phyloP scores from a whole-genome alignment of 495 filamentous ascomycete species.

The Apodospora peruviana region DNA sequence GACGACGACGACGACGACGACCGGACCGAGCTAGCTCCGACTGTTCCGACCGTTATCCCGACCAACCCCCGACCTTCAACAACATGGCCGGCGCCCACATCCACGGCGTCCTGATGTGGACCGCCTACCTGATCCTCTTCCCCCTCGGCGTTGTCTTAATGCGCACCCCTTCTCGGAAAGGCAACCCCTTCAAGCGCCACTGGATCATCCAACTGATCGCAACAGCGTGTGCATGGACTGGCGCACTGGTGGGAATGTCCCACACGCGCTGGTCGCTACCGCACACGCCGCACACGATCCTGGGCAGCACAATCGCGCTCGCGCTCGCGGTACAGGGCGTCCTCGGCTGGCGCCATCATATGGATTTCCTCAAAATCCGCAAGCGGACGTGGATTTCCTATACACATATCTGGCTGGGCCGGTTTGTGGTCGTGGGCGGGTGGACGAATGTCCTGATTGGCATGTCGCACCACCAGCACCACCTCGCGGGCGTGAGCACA shows the following conservation, averaged over 20 bases:
- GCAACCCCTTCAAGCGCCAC: slow-evolving; percentile 19
- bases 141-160: slow-evolving; percentile 17
- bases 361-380: slow-evolving; percentile 17
- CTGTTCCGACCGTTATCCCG: too few relatives aligned
- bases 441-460: slow-evolving; percentile 23
- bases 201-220: slow-evolving; percentile 21
- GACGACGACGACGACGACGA: not conserved
- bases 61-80: too few relatives aligned
- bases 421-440: slow-evolving; percentile 11
- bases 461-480: slow-evolving; percentile 14
- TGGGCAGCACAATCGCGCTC: slow-evolving; percentile 11
- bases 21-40: not conserved
- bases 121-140: slow-evolving; percentile 16
- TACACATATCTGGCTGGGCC: slow-evolving; percentile 22
- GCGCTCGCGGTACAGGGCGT: slow-evolving; percentile 14
- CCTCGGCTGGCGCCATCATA: slow-evolving; percentile 27
- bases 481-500: not conserved
- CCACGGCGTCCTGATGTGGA: slow-evolving; percentile 19
- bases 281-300: slow-evolving; percentile 17
- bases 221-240: slow-evolving; percentile 7
- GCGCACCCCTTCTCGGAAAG: slow-evolving; percentile 2
- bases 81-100: too few relatives aligned
- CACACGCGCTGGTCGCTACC: slow-evolving; percentile 10
- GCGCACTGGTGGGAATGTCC: slow-evolving; percentile 11
- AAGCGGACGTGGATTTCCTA: slow-evolving; percentile 23